These are phyloP conservation scores for Microstegium vimineum DNA, from an alignment of 176 grass and related monocot species.

Conservation along the genomic window DNA sequence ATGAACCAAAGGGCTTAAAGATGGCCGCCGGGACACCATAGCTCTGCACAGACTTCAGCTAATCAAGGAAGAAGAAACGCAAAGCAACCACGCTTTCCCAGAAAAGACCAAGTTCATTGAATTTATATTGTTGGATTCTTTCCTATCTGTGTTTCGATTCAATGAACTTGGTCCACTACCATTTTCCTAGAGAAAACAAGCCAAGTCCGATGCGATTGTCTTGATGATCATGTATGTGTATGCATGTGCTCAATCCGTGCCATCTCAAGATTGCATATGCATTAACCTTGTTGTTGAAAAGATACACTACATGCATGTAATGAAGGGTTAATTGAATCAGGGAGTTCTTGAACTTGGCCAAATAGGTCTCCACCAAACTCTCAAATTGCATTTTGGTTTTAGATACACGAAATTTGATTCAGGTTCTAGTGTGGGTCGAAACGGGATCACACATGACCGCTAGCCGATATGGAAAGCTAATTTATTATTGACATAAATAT, in stretches of 20 bases:
- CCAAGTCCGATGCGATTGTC: not conserved
- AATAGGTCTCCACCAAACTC: too few species aligned
- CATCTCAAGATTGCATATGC: not conserved
- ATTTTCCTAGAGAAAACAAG: too few species aligned
- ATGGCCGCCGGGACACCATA: too few species aligned
- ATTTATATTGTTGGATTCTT: not conserved
- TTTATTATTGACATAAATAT: too few species aligned
- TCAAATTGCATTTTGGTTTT: too few species aligned
- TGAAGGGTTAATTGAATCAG: not conserved
- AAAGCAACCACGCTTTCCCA: not conserved
- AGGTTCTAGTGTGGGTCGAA: too few species aligned
- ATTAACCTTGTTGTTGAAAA: not conserved
- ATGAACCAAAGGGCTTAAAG: too few species aligned
- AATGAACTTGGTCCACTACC: not conserved
- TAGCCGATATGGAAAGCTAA: too few species aligned
- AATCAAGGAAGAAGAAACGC: not conserved
- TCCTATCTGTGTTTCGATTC: not conserved
- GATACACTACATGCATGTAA: not conserved
- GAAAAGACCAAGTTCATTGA: not conserved
- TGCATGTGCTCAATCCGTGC: not conserved
- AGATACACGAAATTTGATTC: too few species aligned
- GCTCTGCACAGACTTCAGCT: too few species aligned
- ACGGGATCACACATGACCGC: too few species aligned
- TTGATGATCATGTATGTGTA: not conserved
- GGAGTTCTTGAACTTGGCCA: not conserved